Conservation (phyloP, 2,329 filamentous ascomycete species). For the Lachnellula willkommii region DNA sequence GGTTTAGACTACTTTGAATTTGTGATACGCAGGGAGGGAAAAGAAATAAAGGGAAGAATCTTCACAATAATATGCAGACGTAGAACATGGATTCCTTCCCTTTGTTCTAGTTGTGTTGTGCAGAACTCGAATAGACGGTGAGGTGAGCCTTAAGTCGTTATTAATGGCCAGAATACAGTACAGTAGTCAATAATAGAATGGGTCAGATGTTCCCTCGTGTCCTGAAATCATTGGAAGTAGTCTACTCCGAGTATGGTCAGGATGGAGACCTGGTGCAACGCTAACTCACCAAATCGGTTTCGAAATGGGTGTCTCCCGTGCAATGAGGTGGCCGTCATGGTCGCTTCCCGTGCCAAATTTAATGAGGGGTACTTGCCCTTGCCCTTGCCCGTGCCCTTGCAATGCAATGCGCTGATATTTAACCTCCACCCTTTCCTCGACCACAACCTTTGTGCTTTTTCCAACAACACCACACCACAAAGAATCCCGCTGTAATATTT, state of each 20-base stretch:
- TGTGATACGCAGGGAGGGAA: too few relatives aligned
- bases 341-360: constrained; percentile 10
- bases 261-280: constrained; percentile 14
- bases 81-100: too few relatives aligned
- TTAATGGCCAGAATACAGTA: neutral
- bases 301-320: constrained; percentile 1
- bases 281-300: constrained; percentile 19
- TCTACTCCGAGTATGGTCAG: too few relatives aligned
- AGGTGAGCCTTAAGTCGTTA: constrained; percentile 1
- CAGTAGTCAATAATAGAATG: too few relatives aligned
- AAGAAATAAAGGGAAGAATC: too few relatives aligned
- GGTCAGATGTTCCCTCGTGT: constrained; percentile 25
- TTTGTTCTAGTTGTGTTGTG: too few relatives aligned
- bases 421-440: constrained; percentile 1
- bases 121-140: constrained; percentile 12
- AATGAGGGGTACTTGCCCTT: constrained; percentile 7
- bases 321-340: constrained; percentile 10
- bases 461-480: neutral
- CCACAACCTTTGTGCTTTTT: neutral
- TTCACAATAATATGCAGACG: too few relatives aligned
- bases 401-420: constrained; percentile 7
- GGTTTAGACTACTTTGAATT: too few relatives aligned
- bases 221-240: constrained; percentile 24
- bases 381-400: neutral
- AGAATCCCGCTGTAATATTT: neutral